Conservation (phyloP, 2,329 filamentous ascomycete species). For the Teratosphaeria destructans region DNA sequence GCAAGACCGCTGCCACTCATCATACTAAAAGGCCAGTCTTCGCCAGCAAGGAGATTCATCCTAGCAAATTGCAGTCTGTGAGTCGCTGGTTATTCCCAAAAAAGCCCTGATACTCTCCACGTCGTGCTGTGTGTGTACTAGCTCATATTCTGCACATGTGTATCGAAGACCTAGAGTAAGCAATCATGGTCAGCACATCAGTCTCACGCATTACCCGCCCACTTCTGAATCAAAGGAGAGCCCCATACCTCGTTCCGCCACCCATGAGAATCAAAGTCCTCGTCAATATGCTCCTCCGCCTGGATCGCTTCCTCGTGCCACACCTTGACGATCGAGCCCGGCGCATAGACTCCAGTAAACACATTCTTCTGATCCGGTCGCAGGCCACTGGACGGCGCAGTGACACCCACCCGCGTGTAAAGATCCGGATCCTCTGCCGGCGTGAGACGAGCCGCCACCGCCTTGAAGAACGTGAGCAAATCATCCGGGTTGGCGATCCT, state of each 20-base stretch:
- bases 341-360: slow-evolving; percentile 78
- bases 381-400: slow-evolving; percentile 36
- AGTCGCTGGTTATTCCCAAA: not conserved
- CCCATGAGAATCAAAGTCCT: slow-evolving; percentile 53
- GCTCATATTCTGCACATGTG: slow-evolving; percentile 16
- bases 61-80: not conserved
- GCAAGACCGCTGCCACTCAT: not conserved
- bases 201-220: too few species aligned
- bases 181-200: not conserved
- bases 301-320: slow-evolving; percentile 70
- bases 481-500: slow-evolving; percentile 73
- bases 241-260: slow-evolving; percentile 59
- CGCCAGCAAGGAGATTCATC: too few species aligned
- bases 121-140: slow-evolving; percentile 1
- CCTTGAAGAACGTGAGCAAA: slow-evolving; percentile 69
- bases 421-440: slow-evolving; percentile 67
- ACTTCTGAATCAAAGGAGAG: too few species aligned
- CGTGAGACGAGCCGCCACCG: slow-evolving; percentile 64
- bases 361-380: slow-evolving; percentile 35
- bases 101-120: not conserved
- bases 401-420: slow-evolving; percentile 61
- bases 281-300: slow-evolving; percentile 64
- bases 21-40: too few species aligned
- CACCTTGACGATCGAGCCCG: slow-evolving; percentile 78
- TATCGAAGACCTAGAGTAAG: slow-evolving; percentile 51